phyloP scores from a whole-genome alignment of 2,329 filamentous ascomycete species.

The Penicillium sclerotigenum region DNA sequence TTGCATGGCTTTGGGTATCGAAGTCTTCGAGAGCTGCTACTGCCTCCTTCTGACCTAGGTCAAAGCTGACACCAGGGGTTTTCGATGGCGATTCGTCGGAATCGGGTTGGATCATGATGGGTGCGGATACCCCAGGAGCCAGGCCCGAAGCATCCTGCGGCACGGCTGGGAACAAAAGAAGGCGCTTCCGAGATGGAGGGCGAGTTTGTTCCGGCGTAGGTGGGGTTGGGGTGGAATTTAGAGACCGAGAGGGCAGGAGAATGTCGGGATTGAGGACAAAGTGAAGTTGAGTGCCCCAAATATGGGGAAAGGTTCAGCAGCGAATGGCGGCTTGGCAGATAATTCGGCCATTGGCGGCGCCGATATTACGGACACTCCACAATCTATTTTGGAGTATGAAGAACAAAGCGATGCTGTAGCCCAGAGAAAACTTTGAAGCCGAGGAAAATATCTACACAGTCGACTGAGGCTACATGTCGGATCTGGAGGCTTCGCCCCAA shows the following conservation, averaged over 20 bases:
- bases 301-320: slow-evolving; percentile 33
- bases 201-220: slow-evolving; percentile 9
- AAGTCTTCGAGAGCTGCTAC: slow-evolving; percentile 30
- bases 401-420: background rate
- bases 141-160: slow-evolving; percentile 35
- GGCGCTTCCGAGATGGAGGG: background rate
- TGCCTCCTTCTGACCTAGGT: slow-evolving; percentile 27
- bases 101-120: slow-evolving; percentile 40
- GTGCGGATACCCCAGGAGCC: slow-evolving; percentile 35
- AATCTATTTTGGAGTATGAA: background rate
- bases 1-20: slow-evolving; percentile 35
- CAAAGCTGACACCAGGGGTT: slow-evolving; percentile 24
- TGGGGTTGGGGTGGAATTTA: background rate
- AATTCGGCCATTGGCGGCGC: slow-evolving; percentile 14
- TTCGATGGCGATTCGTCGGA: slow-evolving; percentile 32
- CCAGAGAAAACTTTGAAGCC: background rate
- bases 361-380: slow-evolving; percentile 12
- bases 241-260: slow-evolving; percentile 3
- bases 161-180: slow-evolving; percentile 4
- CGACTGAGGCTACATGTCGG: background rate
- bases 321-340: slow-evolving; percentile 31
- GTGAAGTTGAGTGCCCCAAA: slow-evolving; percentile 21
- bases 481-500: background rate
- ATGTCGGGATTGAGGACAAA: slow-evolving; percentile 15
- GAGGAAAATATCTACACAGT: background rate